Conservation (phyloP, 805 yeast genomes). For the Saturnispora besseyi region DNA sequence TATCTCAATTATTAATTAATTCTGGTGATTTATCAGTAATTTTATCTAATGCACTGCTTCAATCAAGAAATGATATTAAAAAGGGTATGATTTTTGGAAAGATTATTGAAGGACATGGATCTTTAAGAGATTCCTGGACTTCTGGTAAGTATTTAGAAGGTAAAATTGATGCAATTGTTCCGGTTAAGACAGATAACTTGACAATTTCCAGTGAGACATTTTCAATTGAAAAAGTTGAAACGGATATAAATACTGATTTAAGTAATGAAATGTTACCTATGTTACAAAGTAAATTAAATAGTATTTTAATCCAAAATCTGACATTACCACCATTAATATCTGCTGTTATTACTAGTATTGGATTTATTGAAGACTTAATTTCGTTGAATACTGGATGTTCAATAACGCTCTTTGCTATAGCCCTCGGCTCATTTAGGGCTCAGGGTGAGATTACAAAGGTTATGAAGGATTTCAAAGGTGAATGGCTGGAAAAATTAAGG, state of each 20-base stretch:
- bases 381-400: slow-evolving; percentile 24
- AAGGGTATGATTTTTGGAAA: slow-evolving; percentile 17
- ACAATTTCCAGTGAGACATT: neutral
- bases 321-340: slow-evolving; percentile 23
- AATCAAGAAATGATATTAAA: slow-evolving; percentile 17
- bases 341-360: slow-evolving; percentile 18
- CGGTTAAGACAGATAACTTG: slow-evolving; percentile 2
- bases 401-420: slow-evolving; percentile 22
- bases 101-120: slow-evolving; percentile 24
- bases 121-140: slow-evolving; percentile 21
- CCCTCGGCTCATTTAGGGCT: slow-evolving; percentile 21
- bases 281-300: slow-evolving; percentile 21
- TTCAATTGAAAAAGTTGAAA: slow-evolving; percentile 12
- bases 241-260: neutral
- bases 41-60: slow-evolving; percentile 23
- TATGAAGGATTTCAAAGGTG: slow-evolving; percentile 8
- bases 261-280: slow-evolving; percentile 20
- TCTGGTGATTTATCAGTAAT: slow-evolving; percentile 28
- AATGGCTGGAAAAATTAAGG: slow-evolving; percentile 4
- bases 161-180: slow-evolving; percentile 22
- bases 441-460: slow-evolving; percentile 16
- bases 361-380: slow-evolving; percentile 22
- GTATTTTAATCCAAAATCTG: slow-evolving; percentile 18
- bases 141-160: slow-evolving; percentile 26
- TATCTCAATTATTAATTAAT: slow-evolving; percentile 25